These are phyloP conservation scores for Aspergillus sp. DNA, from an alignment of 2,329 filamentous ascomycete species.

Conservation along the genomic window DNA sequence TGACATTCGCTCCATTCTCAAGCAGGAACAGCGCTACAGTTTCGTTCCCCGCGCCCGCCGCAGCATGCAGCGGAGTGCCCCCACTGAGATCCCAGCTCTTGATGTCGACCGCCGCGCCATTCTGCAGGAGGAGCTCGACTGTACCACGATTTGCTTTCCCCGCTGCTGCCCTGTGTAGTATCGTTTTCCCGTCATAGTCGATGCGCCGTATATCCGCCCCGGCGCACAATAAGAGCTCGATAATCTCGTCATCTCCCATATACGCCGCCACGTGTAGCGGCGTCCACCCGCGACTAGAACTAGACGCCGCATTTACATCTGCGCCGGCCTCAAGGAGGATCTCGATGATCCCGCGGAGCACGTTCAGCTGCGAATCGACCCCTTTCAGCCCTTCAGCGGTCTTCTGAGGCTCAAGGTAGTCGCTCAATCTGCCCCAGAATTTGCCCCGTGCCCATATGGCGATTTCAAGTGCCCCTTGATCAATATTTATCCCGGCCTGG, in stretches of 20 bases:
- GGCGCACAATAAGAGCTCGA: not conserved
- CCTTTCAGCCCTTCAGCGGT: too few relatives aligned
- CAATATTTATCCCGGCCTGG: not conserved
- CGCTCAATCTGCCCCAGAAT: too few relatives aligned
- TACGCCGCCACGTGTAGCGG: not conserved
- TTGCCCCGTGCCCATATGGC: too few relatives aligned
- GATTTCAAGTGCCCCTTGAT: not conserved
- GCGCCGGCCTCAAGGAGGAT: not conserved
- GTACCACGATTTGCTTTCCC: not conserved
- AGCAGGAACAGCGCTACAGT: not conserved
- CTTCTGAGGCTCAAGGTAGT: too few relatives aligned
- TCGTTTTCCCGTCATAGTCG: not conserved
- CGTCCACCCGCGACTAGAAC: not conserved
- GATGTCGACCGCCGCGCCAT: not conserved
- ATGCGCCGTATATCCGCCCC: not conserved
- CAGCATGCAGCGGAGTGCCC: not conserved
- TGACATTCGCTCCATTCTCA: not conserved
- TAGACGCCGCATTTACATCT: not conserved
- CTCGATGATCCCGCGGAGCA: not conserved
- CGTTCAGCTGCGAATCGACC: too few relatives aligned
- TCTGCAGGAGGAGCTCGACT: not conserved
- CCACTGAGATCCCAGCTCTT: not conserved
- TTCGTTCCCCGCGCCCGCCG: not conserved
- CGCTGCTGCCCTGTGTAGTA: not conserved
- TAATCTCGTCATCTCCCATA: not conserved